Evolutionary conservation across 495 filamentous ascomycete species (phyloP), one percentile per base, ranked within the genome.

Genomic region (Tetracladium marchalianum): DNA sequence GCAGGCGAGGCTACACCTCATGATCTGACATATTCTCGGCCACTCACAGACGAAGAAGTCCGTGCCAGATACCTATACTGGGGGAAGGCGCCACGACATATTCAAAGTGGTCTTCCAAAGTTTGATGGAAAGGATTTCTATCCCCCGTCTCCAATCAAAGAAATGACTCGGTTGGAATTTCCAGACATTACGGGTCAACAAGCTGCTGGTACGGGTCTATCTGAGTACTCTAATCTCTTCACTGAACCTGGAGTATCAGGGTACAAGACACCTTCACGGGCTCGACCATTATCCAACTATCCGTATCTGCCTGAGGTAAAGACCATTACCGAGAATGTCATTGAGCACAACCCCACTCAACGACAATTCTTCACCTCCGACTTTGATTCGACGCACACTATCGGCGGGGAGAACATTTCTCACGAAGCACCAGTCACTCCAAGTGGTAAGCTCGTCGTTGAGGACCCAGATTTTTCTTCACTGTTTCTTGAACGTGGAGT

Each of bases 101-200:
- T 57, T 16, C 58, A 62, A 33, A 55, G 52, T n/a, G 70, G 72
- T 11, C 52, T 77, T 13, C 74, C 74, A 31, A 76, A 73, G 52
- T 77, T 68, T 43, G 72, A 77, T 41, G 74, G 74, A 1, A 73
- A 72, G 55, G 65, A 76, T 46, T 77, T 77, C 54, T 76, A 76
- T 46, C 71, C 69, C 2, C 58, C 73, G 2, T 76, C 73, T 1
- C 70, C 72, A 0, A 50, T 57, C 41, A 75, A 71, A 53, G 52
- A 60, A 19, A 42, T 31, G 16, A 35, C 36, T 1, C 34, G 22
- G 13, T 17, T 19, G 11, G 16, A 22, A 47, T n/a, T 17, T 39
- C 11, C 3, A 22, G 18, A 27, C 7, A 8, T 16, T 15, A 40
- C 5, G 19, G 32, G 9, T 16, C 9, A 45, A 13, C 35, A 11